Percentiles rank a stretch among this genome's conserved stretches.
Conservation (phyloP, 1,284 basidiomycete genomes). For the Inonotus obliquus region DNA sequence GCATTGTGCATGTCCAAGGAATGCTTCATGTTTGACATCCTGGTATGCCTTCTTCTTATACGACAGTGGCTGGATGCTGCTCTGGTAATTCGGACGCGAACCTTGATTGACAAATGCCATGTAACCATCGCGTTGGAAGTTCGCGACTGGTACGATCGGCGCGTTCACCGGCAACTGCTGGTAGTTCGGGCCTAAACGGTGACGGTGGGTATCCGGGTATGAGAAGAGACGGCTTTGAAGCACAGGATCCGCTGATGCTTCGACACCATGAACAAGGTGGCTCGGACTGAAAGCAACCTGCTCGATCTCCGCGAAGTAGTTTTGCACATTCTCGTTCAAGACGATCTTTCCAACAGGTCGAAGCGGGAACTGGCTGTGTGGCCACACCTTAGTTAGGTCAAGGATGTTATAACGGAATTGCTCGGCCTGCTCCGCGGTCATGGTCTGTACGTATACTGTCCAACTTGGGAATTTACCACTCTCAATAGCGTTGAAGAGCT, state of each 20-base stretch:
- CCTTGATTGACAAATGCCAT: slow-evolving; percentile 78
- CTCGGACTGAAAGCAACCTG: slow-evolving; percentile 85
- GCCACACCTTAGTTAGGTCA: slow-evolving; percentile 90
- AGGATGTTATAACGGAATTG: slow-evolving; percentile 84
- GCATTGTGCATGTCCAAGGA: slow-evolving; percentile 65
- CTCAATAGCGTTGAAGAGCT: slow-evolving; percentile 80
- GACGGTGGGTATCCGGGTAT: slow-evolving; percentile 92
- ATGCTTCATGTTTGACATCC: slow-evolving; percentile 63
- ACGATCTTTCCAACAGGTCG: slow-evolving; percentile 82
- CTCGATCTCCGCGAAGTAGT: slow-evolving; percentile 86
- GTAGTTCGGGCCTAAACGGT: slow-evolving; percentile 86
- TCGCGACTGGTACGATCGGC: slow-evolving; percentile 67
- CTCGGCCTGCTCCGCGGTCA: slow-evolving; percentile 89
- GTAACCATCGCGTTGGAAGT: slow-evolving; percentile 84
- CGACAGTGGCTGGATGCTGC: slow-evolving; percentile 59
- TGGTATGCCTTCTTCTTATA: slow-evolving; percentile 43
- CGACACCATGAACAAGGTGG: slow-evolving; percentile 83
- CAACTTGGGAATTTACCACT: slow-evolving; percentile 71
- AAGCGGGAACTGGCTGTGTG: slow-evolving; percentile 82
- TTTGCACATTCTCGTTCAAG: slow-evolving; percentile 81
- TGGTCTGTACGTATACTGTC: slow-evolving; percentile 85
- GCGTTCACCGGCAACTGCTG: slow-evolving; percentile 86
- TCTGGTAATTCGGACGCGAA: slow-evolving; percentile 81
- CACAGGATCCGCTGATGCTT: slow-evolving; percentile 86
- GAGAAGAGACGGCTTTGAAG: slow-evolving; percentile 92